phyloP scores from a whole-genome alignment of 1,139 yeast genomes.

The Sugiyamaella neomexicana region DNA sequence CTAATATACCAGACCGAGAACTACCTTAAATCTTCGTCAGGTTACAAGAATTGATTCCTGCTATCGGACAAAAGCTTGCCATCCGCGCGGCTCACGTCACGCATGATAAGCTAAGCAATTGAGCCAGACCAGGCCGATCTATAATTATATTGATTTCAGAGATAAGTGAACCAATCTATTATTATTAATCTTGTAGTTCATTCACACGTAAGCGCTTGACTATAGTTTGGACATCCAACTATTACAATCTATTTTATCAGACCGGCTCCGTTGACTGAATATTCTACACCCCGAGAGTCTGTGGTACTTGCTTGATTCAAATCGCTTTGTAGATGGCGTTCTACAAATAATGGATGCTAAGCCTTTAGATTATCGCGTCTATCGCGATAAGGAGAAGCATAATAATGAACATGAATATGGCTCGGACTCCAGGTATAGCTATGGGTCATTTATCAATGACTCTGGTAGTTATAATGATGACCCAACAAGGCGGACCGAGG shows the following conservation, averaged over 20 bases:
- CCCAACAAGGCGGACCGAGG: no score
- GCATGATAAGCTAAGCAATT: no score
- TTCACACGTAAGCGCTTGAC: not conserved
- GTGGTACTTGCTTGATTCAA: not conserved
- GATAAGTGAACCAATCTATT: not conserved
- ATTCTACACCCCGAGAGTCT: no score
- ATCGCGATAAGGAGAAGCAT: constrained; percentile 3
- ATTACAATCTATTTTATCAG: not conserved
- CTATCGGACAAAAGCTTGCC: no score
- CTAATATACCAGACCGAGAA: no score
- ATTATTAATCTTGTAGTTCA: no score
- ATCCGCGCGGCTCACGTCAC: no score
- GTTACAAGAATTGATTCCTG: no score
- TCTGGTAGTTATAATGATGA: not conserved
- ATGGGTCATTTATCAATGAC: no score
- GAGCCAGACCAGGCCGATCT: not conserved
- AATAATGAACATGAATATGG: not conserved
- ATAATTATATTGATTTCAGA: not conserved
- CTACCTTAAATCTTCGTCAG: no score
- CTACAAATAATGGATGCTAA: not conserved
- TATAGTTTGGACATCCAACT: not conserved
- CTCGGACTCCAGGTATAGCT: not conserved
- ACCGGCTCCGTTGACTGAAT: no score
- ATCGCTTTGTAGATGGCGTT: not conserved
- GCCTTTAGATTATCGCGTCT: not conserved